These are phyloP conservation scores for Kodamaea ohmeri DNA, from an alignment of 1,139 yeast species.

Conservation along the genomic window DNA sequence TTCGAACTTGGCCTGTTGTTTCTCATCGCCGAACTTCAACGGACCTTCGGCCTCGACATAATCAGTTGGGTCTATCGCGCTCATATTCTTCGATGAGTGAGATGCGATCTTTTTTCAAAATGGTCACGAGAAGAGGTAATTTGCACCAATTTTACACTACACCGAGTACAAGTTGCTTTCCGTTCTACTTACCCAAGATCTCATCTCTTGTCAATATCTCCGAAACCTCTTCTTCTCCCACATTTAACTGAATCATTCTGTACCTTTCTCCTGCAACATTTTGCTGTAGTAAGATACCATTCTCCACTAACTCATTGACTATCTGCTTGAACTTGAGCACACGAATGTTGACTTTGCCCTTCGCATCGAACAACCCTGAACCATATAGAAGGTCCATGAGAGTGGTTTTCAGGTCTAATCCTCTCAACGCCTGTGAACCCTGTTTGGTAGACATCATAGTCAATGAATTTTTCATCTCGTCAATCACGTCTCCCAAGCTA, in stretches of 20 bases:
- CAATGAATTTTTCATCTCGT: conserved; percentile 58
- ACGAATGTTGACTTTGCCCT: conserved; percentile 28
- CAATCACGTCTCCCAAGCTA: conserved; percentile 70
- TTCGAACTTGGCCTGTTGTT: conserved; percentile 81
- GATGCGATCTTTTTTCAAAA: not conserved
- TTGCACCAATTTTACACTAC: too few relatives aligned
- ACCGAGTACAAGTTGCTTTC: too few relatives aligned
- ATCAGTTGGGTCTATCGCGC: conserved; percentile 44
- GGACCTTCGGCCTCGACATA: conserved; percentile 41
- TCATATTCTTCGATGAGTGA: conserved; percentile 20
- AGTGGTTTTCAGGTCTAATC: conserved; percentile 16
- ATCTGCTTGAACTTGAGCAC: conserved; percentile 49
- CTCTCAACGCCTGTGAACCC: conserved; percentile 17
- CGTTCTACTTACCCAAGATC: not conserved
- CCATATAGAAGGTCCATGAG: conserved; percentile 33
- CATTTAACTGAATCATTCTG: conserved; percentile 58
- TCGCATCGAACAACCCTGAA: conserved; percentile 14
- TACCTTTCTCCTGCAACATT: conserved; percentile 65
- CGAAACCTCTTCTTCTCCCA: conserved; percentile 68
- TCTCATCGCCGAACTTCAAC: conserved; percentile 56
- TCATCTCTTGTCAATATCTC: conserved; percentile 39
- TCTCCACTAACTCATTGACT: conserved; percentile 67
- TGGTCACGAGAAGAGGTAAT: not conserved
- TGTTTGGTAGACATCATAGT: conserved; percentile 27
- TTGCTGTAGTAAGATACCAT: conserved; percentile 72